Percentiles rank a stretch among this genome's conserved stretches.
Evolutionary conservation across 1,139 yeast genomes (phyloP).

Genomic region (Petasospora fabianii): DNA sequence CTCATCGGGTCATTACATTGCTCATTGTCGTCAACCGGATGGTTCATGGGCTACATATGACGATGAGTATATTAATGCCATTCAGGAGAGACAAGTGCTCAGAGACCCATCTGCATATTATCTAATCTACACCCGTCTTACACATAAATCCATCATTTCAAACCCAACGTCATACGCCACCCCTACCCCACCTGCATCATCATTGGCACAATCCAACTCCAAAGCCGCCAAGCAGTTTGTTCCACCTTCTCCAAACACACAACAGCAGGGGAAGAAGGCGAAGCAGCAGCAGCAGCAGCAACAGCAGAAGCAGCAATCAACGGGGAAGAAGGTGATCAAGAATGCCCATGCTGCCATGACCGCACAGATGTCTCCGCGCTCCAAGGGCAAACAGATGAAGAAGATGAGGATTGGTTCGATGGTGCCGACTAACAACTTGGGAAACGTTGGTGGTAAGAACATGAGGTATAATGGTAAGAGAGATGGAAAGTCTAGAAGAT

Average conservation of each 20-base stretch:
- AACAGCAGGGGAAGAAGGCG: too few species aligned
- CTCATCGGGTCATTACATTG: constrained; percentile 89
- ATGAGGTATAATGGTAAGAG: constrained; percentile 21
- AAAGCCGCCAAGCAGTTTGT: too few species aligned
- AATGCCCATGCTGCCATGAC: constrained; percentile 1
- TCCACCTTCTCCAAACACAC: too few species aligned
- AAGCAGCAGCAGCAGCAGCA: not conserved
- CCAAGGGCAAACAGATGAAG: constrained; percentile 9
- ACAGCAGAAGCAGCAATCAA: not conserved
- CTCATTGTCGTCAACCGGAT: constrained; percentile 89
- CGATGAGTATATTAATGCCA: constrained; percentile 79
- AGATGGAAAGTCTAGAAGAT: constrained; percentile 16
- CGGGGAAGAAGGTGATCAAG: not conserved
- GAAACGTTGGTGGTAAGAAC: constrained; percentile 18
- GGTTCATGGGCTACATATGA: constrained; percentile 92
- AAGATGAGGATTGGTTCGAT: constrained; percentile 15
- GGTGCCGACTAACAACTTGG: constrained; percentile 24
- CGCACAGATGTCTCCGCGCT: constrained; percentile 1
- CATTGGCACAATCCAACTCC: constrained; percentile 4
- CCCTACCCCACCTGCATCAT: not conserved
- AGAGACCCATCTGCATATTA: constrained; percentile 89
- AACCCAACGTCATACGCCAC: constrained; percentile 1
- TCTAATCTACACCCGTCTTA: constrained; percentile 72
- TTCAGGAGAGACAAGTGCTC: constrained; percentile 69
- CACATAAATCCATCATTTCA: constrained; percentile 39